These are phyloP conservation scores for Porcisia hertigi DNA, from an alignment of 208 protist genomes.

Conservation along the genomic window DNA sequence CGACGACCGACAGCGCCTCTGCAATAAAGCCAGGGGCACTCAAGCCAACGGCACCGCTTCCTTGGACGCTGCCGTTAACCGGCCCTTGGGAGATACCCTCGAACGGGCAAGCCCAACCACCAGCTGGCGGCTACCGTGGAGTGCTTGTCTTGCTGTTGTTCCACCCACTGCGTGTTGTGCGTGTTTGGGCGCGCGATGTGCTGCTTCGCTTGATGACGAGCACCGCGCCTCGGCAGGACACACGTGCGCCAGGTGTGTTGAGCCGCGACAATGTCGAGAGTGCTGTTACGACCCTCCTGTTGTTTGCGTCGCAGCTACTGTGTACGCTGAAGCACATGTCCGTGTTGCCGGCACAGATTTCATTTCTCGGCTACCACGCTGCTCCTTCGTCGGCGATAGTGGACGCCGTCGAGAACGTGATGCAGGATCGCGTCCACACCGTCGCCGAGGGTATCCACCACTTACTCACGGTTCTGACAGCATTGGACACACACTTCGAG, in stretches of 20 bases:
- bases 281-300: constrained; percentile 2
- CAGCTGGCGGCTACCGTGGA: constrained; percentile 16
- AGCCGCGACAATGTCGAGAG: not conserved
- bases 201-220: constrained; percentile 7
- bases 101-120: not conserved
- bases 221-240: not conserved
- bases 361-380: constrained; percentile 5
- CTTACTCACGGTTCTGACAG: constrained; percentile 52
- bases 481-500: constrained; percentile 33
- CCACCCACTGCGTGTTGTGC: constrained; percentile 37
- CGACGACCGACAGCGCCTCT: not conserved
- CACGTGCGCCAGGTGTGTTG: not conserved
- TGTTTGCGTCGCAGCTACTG: constrained; percentile 48
- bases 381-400: not conserved
- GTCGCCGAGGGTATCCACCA: constrained; percentile 50
- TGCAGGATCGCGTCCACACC: constrained; percentile 10
- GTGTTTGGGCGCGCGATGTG: constrained; percentile 37
- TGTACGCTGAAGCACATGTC: constrained; percentile 56
- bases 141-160: constrained; percentile 48
- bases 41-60: not conserved
- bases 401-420: not conserved
- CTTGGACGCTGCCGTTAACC: not conserved
- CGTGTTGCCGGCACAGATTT: constrained; percentile 1
- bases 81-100: not conserved
- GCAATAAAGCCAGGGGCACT: not conserved